Conservation (phyloP, 2,329 filamentous ascomycete species). For the Alternaria alternata region DNA sequence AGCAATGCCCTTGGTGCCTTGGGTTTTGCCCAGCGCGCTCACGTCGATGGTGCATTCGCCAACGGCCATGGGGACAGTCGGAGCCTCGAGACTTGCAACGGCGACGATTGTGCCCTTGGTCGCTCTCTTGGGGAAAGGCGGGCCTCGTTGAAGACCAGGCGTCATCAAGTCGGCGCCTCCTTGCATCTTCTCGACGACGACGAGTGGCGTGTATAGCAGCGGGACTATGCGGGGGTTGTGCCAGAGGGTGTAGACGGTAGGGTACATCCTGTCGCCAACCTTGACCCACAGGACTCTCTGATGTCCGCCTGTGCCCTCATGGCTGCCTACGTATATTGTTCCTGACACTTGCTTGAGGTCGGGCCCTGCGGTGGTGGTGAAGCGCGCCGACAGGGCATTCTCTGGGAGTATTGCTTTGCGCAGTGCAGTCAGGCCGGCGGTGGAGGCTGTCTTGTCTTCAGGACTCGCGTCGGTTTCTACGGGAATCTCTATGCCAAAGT, state of each 20-base stretch:
- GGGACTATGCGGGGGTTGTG: constrained; percentile 67
- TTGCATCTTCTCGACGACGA: constrained; percentile 69
- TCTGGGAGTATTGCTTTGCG: constrained; percentile 70
- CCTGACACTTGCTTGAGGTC: constrained; percentile 68
- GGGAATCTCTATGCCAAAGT: constrained; percentile 64
- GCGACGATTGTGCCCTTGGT: constrained; percentile 69
- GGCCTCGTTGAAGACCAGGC: constrained; percentile 69
- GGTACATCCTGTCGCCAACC: constrained; percentile 64
- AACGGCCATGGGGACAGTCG: constrained; percentile 69
- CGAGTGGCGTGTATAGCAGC: constrained; percentile 68
- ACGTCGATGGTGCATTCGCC: constrained; percentile 72
- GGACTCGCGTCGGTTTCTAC: constrained; percentile 43
- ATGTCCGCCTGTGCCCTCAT: constrained; percentile 61
- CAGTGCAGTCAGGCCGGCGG: constrained; percentile 59
- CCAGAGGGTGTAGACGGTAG: constrained; percentile 72
- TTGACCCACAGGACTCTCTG: constrained; percentile 71
- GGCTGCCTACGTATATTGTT: constrained; percentile 69
- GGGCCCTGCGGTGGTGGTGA: constrained; percentile 70
- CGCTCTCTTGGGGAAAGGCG: constrained; percentile 68
- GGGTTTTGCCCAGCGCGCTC: constrained; percentile 61
- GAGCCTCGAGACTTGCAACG: constrained; percentile 66
- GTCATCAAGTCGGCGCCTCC: constrained; percentile 74
- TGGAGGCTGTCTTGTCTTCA: constrained; percentile 55
- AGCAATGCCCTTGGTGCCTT: constrained; percentile 69
- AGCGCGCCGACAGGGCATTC: constrained; percentile 68